Base-by-base conservation (phyloP, 352 stramenopile genomes). In the Pythium angustatum region DNA sequence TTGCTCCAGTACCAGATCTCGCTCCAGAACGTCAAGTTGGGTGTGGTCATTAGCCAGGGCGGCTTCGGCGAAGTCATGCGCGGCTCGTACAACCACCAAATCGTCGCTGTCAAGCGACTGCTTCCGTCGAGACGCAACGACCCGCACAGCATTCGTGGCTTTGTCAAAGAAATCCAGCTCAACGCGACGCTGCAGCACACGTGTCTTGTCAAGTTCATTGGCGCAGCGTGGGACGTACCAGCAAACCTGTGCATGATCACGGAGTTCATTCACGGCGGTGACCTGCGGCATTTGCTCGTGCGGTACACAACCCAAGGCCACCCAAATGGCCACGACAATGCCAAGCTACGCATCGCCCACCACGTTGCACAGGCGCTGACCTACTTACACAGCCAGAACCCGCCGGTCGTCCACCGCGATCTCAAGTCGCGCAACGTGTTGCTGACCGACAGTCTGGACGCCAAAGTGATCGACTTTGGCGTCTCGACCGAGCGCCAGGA, bases 121-220 rank as follows among this genome's bases (percentile, higher is more conserved):
- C 33, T 38, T 14, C 33, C 33, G 7, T 7, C 33, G 33, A 7
- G 33, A 7, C 7, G 33, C 7, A 14, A 14, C 33, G 33, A 38
- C 33, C 7, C 7, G 14, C 8, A 38, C 33, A 38, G 33, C 33
- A 38, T 38, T 14, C 33, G 33, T 38, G 33, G 33, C 14, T 38
- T 38, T 14, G 33, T 38, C 33, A 14, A 38, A 14, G 33, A 38
- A 14, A 38, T 38, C n/a, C n/a, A 67, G 15, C 68, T 83, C 19
- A 76, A 81, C 56, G 62, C 74, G 19, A 50, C 66, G 26, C 62
- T 86, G 38, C 28, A 59, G 1, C 78, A 86, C 58, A 44, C 60
- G 17, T 71, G 69, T 0, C 76, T 85, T 34, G 74, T 84, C 22
- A 40, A 72, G 58, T 84, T 81, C 47, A 65, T 87, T 38, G 78